Evolutionary conservation across 2,329 filamentous ascomycete genomes (phyloP).

Genomic region (Podosphaera fusca): DNA sequence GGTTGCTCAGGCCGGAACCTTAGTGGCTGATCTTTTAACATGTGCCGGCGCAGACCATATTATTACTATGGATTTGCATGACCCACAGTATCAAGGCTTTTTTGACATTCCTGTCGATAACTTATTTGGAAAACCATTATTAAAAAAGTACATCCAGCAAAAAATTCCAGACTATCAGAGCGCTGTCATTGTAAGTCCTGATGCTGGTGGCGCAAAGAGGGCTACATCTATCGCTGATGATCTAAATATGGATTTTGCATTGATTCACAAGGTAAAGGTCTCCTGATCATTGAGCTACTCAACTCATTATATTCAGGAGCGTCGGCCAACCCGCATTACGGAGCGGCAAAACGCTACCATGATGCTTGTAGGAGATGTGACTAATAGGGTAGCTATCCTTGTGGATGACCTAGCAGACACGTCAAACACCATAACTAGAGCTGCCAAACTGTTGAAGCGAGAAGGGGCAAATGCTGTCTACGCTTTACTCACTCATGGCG

Average conservation of each 20-base stretch:
- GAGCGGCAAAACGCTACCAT: constrained; percentile 83
- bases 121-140: constrained; percentile 61
- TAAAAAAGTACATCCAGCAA: constrained; percentile 50
- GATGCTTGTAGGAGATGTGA: constrained; percentile 82
- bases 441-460: constrained; percentile 88
- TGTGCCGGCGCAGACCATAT: constrained; percentile 91
- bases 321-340: constrained; percentile 65
- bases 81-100: constrained; percentile 94
- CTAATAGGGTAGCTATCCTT: constrained; percentile 61
- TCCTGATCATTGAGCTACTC: constrained; percentile 13
- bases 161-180: constrained; percentile 61
- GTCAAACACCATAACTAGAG: constrained; percentile 87
- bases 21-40: constrained; percentile 82
- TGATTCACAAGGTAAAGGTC: constrained; percentile 75
- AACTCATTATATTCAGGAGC: constrained; percentile 37
- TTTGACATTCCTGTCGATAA: constrained; percentile 98
- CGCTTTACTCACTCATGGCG: constrained; percentile 81
- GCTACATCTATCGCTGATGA: constrained; percentile 88
- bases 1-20: constrained; percentile 89
- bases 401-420: constrained; percentile 92
- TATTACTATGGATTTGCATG: constrained; percentile 93
- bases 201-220: constrained; percentile 88
- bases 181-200: constrained; percentile 82
- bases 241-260: constrained; percentile 80
- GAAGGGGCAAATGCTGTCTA: constrained; percentile 83